Evolutionary conservation across 2,329 filamentous ascomycete genomes (phyloP).

Genomic region (Trichoderma guizhouense): DNA sequence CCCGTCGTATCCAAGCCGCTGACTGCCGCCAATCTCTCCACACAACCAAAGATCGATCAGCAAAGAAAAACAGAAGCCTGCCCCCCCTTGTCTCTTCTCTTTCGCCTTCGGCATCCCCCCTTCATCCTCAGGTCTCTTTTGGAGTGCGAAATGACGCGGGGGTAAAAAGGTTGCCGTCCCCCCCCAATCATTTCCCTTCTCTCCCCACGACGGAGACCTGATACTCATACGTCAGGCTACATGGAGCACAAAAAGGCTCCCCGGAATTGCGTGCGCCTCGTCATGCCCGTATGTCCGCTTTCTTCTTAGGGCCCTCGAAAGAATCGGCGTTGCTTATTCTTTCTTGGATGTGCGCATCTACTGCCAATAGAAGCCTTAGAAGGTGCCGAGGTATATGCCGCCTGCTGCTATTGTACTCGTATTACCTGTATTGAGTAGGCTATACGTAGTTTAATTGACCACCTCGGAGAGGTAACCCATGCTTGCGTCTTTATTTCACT

Average conservation of each 20-base stretch:
- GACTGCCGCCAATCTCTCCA: constrained; percentile 2
- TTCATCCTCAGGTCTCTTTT: not conserved
- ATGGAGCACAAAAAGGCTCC: not conserved
- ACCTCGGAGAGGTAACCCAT: not conserved
- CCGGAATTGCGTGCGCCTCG: not conserved
- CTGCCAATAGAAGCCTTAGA: not conserved
- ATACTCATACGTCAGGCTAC: not conserved
- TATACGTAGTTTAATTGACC: not conserved
- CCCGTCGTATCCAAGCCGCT: constrained; percentile 1
- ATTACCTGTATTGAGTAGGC: not conserved
- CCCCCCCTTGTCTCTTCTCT: not conserved
- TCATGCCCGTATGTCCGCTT: not conserved
- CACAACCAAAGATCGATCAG: not conserved
- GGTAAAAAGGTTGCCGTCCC: not conserved
- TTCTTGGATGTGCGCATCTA: not conserved
- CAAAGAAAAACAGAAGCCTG: not conserved
- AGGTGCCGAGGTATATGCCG: not conserved
- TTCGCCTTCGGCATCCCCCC: not conserved
- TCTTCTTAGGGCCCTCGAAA: not conserved
- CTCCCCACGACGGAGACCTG: not conserved
- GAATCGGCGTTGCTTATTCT: not conserved
- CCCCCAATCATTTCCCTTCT: not conserved
- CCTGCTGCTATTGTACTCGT: not conserved
- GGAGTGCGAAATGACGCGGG: not conserved
- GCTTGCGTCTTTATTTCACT: not conserved